Evolutionary conservation across 768 basidiomycete genomes (phyloP).

Genomic region (Dacryopinax spathularia): DNA sequence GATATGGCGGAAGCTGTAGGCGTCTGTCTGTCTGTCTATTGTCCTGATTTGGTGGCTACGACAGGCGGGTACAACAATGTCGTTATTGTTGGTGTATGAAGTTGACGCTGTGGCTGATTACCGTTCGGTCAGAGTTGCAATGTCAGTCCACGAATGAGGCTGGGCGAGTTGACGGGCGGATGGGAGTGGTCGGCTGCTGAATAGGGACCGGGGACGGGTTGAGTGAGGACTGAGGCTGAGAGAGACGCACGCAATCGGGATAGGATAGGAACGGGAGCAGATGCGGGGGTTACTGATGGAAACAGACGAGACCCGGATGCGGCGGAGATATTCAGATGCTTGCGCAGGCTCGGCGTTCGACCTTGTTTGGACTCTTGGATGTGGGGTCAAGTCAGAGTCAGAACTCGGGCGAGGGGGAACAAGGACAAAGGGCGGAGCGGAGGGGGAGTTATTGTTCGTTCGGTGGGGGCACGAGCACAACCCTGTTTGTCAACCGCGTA

Average conservation of each 20-base stretch:
- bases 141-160: background rate
- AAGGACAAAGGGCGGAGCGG: background rate
- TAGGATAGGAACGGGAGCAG: background rate
- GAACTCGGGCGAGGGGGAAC: background rate
- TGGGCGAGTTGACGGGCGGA: background rate
- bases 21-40: background rate
- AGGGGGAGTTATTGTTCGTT: background rate
- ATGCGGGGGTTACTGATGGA: background rate
- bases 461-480: slow-evolving; percentile 3
- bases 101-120: background rate
- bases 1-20: too few species aligned
- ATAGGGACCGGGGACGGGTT: too few species aligned
- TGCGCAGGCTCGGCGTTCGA: background rate
- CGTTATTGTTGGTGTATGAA: background rate
- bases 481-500: slow-evolving; percentile 4
- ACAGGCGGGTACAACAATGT: too few species aligned
- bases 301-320: too few species aligned
- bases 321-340: background rate
- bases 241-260: background rate
- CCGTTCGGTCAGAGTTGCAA: background rate
- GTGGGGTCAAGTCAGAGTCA: background rate
- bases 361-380: background rate
- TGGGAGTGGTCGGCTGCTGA: too few species aligned
- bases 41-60: background rate
- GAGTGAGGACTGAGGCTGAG: too few species aligned